Conservation (phyloP, 2,329 filamentous ascomycete genomes). For the Arthrinium puccinioides region DNA sequence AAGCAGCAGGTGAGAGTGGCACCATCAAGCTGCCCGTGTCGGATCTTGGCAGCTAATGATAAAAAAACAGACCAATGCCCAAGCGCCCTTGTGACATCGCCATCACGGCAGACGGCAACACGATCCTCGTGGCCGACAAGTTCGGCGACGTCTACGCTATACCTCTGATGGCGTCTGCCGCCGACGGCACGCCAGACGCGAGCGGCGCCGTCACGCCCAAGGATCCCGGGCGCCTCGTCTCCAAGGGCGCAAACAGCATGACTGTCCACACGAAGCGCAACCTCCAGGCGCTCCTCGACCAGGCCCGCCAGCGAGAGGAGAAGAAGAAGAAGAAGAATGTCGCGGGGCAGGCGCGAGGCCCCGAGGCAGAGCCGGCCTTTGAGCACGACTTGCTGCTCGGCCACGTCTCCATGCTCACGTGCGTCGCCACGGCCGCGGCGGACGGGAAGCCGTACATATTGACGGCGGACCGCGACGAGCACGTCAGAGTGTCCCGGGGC, state of each 20-base stretch:
- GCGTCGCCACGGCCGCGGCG: constrained; percentile 49
- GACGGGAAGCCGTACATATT: constrained; percentile 41
- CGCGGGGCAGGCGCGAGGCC: constrained; percentile 14
- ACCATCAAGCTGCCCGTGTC: not conserved
- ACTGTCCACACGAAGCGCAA: constrained; percentile 62
- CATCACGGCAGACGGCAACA: constrained; percentile 58
- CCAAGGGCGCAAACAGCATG: constrained; percentile 46
- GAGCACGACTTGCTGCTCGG: constrained; percentile 76
- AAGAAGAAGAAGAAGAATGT: constrained; percentile 10
- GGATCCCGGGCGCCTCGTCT: constrained; percentile 18
- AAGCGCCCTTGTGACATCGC: constrained; percentile 78
- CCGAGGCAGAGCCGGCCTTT: constrained; percentile 45
- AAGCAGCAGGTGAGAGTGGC: constrained; percentile 63
- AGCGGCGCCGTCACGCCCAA: constrained; percentile 9
- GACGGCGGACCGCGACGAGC: constrained; percentile 53
- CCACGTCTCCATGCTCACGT: constrained; percentile 91
- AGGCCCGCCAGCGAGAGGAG: constrained; percentile 39
- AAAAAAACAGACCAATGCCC: constrained; percentile 61
- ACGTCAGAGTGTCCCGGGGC: constrained; percentile 81
- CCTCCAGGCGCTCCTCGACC: constrained; percentile 50
- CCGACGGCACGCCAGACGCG: not conserved
- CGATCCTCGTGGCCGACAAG: constrained; percentile 83
- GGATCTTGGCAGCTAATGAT: constrained; percentile 18
- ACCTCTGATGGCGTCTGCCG: constrained; percentile 50
- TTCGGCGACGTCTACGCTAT: constrained; percentile 94